A percentile compares a stretch with the other conserved stretches of the same genome.
These are phyloP conservation scores for Tetradesmus lagerheimii DNA, from an alignment of 139 green algal genomes.

Conservation along the genomic window DNA sequence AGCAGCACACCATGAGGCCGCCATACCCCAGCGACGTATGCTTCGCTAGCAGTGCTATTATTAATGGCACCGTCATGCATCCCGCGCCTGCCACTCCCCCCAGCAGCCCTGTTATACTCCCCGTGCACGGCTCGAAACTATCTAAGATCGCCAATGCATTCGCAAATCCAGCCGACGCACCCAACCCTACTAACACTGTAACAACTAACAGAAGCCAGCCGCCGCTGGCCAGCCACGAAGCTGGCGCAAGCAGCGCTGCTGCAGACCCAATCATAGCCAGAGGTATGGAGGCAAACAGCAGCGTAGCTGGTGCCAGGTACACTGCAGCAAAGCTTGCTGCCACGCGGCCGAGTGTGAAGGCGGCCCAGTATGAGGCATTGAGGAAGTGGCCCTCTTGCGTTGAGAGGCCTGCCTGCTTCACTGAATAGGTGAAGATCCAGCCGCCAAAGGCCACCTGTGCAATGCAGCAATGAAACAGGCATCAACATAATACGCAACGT, in stretches of 20 bases:
- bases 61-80: conserved; percentile 39
- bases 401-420: conserved; percentile 5
- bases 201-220: not conserved
- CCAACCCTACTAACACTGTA: conserved; percentile 28
- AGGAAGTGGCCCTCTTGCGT: conserved; percentile 13
- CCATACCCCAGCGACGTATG: not conserved
- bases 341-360: conserved; percentile 44
- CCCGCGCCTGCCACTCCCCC: conserved; percentile 39
- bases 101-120: conserved; percentile 39
- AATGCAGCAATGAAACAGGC: not conserved
- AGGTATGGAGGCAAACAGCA: conserved; percentile 31
- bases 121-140: conserved; percentile 19
- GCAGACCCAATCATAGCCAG: conserved; percentile 18
- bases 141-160: conserved; percentile 36
- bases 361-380: conserved; percentile 42
- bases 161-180: conserved; percentile 39
- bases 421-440: conserved; percentile 36
- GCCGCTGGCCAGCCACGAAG: not conserved
- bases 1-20: conserved; percentile 32
- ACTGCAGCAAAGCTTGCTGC: conserved; percentile 32
- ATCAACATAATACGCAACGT: too few species aligned
- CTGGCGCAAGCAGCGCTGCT: not conserved
- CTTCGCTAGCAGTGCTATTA: conserved; percentile 43
- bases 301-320: not conserved
- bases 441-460: conserved; percentile 24